Base-by-base conservation (phyloP, 2,329 filamentous ascomycete genomes). In the Sporothrix humicola region DNA sequence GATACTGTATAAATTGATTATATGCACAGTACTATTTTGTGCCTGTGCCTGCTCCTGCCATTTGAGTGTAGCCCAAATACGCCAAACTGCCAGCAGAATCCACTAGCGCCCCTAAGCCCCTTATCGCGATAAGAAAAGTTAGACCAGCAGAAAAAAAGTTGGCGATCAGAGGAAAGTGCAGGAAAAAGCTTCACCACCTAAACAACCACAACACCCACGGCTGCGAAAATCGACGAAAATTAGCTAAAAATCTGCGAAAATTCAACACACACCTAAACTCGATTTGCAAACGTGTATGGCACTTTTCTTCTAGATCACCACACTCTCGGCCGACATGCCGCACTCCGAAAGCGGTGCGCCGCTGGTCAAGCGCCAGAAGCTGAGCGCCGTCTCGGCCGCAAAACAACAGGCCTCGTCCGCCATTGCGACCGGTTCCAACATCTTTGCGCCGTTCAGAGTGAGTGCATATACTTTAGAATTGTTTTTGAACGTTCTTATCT, bases 361-460 rank as follows among this genome's bases (percentile, higher is more conserved):
- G 72, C 82, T 92, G 77, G 87, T 87, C 74, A 98, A 98, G 85
- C 90, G 94, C 76, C 92, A 94, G 82, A 94, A 92, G 84, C 84
- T 90, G 68, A 50, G 17, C 68, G 58, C 71, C 3, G 71, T 20
- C 9, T 6, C 74, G 82, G 84, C 75, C 82, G 85, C 73, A 42
- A 46, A 44, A 15, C 37, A 78, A 81, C 73, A 83, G 71, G 79
- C 82, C 73, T 70, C 82, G 78, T 79, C 85, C 76, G 79, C 85
- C 77, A 76, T 82, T 76, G 75, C 83, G 84, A 79, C 87, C 13
- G 73, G 88, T 73, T 97, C 95, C 12, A 89, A 90, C 80, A 94
- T 98, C 77, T 98, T 99, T 85, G 93, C 95, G 78, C 95, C 96
- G 1, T 98, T 95, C 84, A 87, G 96, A 82, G 94, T 97, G 90